phyloP scores from a whole-genome alignment of 371 early-diverging fungal genomes.

The Mucor sp. region DNA sequence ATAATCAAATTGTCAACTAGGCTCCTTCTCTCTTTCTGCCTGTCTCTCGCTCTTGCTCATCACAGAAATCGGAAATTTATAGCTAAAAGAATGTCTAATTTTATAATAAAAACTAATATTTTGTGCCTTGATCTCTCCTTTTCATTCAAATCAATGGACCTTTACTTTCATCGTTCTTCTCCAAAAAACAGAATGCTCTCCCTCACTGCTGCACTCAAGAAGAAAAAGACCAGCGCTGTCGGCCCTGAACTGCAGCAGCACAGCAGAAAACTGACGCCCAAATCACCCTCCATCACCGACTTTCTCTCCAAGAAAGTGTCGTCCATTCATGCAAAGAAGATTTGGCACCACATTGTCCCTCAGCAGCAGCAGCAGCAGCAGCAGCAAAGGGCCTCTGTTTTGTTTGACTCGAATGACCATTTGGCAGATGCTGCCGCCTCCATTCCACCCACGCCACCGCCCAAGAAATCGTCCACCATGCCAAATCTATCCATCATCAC shows the following conservation, averaged over 20 bases:
- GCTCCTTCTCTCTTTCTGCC: too few relatives aligned
- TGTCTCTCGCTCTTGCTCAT: background rate
- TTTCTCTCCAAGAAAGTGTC: conserved; percentile 4
- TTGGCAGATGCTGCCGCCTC: background rate
- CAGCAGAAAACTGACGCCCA: background rate
- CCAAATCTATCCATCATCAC: conserved; percentile 2
- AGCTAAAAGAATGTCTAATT: background rate
- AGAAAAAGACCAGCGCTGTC: background rate
- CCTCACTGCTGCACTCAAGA: background rate
- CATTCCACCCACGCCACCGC: conserved; percentile 12
- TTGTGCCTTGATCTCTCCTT: conserved; percentile 4
- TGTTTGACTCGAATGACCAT: conserved; percentile 18
- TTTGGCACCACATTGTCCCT: conserved; percentile 9
- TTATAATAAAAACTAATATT: conserved; percentile 6
- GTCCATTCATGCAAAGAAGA: conserved; percentile 5
- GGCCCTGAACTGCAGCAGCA: conserved; percentile 3
- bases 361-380: background rate
- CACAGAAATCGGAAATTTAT: conserved; percentile 12
- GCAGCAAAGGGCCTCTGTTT: background rate
- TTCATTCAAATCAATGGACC: conserved; percentile 13
- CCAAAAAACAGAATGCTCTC: conserved; percentile 8
- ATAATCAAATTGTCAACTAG: conserved; percentile 25
- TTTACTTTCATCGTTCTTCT: conserved; percentile 19
- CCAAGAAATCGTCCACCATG: conserved; percentile 20
- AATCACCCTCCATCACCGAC: background rate